Evolutionary conservation across 2,329 filamentous ascomycete genomes (phyloP).

Genomic region (Sclerotinia minor): DNA sequence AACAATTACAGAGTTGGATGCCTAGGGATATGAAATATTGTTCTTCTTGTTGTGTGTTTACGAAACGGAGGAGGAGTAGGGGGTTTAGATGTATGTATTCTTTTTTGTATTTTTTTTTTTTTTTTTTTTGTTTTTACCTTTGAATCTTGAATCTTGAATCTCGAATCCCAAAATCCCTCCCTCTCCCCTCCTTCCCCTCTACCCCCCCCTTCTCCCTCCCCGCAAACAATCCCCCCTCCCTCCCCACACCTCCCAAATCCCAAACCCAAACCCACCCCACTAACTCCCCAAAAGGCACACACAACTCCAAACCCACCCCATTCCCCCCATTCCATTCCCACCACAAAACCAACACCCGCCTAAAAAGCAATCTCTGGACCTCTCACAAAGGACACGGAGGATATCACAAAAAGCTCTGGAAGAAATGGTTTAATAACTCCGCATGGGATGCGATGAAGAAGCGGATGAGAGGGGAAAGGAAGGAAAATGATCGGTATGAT

Average conservation of each 20-base stretch:
- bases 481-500: constrained; percentile 32
- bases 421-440: constrained; percentile 38
- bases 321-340: constrained; percentile 23
- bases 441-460: constrained; percentile 34
- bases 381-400: constrained; percentile 31
- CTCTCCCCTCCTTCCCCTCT: no score
- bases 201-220: no score
- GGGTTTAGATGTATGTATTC: constrained; percentile 32
- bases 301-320: constrained; percentile 29
- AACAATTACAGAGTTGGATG: constrained; percentile 34
- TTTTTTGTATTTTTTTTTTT: constrained; percentile 30
- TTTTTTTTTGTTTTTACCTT: neutral
- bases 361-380: constrained; percentile 32
- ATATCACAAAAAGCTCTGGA: constrained; percentile 36
- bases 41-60: constrained; percentile 33
- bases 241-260: no score
- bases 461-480: constrained; percentile 26
- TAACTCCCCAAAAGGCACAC: constrained; percentile 32
- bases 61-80: constrained; percentile 32
- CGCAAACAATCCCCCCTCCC: no score
- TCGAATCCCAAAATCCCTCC: no score
- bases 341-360: constrained; percentile 21
- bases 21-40: constrained; percentile 35
- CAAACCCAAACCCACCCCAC: no score
- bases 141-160: neutral